Evolutionary conservation across 768 basidiomycete species (phyloP), one percentile per base, ranked within the genome.

Genomic region (Hericium alpestre): DNA sequence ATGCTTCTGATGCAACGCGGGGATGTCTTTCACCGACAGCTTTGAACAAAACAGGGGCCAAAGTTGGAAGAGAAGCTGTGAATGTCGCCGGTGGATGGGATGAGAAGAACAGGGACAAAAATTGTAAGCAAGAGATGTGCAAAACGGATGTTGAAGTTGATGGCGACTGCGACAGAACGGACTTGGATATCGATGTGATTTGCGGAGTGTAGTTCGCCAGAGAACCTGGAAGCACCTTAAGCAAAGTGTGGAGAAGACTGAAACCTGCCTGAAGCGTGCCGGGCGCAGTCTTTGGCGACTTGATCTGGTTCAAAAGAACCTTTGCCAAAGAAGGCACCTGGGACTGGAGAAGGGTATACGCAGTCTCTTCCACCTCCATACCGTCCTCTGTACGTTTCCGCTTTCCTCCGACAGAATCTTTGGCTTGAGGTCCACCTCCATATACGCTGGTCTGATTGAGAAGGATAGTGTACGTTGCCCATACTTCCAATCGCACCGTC

Each of bases 401-500:
- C 71, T 88, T 90, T 37, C 82, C 81, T 7, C 74, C 75, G 4
- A 73, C 64, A n/a, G 79, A 71, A 15, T 82, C 75, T 51, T 78
- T 78, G 54, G 65, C 70, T 59, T 82, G 81, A 1, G 79, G 74
- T 2, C 79, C 68, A 10, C 84, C 84, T 16, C 87, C 90, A 59
- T 92, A 93, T 50, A 90, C 74, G 20, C 79, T 76, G 1, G 93
- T 94, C 71, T 95, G 94, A 53, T 79, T 87, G 41, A 99, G 78
- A 11, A 99, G 78, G 0, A 79, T 73, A 38, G 79, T 81, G 66
- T 94, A 94, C 0, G 95, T 87, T 0, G 85, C 76, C 87, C 95
- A 94, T 15, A 98, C 78, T 68, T 99, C 96, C 27, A 96, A 73
- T 37, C 89, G 81, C 32, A 98, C 96, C 4, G 90, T 95, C 65